Base-by-base conservation (phyloP, 257 asterid genomes). In the Solanum chaucha region DNA sequence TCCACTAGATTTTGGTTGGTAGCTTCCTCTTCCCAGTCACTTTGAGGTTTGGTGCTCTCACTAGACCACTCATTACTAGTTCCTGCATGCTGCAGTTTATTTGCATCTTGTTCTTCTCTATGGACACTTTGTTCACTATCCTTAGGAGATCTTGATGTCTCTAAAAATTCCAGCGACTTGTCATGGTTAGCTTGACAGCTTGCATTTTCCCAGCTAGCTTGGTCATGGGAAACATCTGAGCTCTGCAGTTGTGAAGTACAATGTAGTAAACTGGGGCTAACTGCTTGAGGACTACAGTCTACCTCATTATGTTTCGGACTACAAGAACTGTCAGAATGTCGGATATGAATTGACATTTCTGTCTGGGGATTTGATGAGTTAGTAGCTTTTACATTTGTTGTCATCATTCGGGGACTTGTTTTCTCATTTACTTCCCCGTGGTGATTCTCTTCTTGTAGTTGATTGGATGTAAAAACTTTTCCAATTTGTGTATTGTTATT, bases 1-100 rank as follows among this genome's bases (percentile, higher is more conserved):
- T 86, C 97, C 77, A 88, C 85, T 86, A 85, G 55, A 55, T 89
- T 83, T 34, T 89, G 93, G 85, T 86, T 88, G 41, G 73, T 83
- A 38, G 46, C 81, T 3, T 86, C 86, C 86, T 86, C 87, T 64
- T 85, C 90, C 48, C 89, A 80, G 86, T 85, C 88, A 75, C 84
- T 87, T 44, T 78, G 90, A 19, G 87, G 73, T 34, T 89, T 41
- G 74, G 82, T 85, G 88, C 58, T 84, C 73, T 83, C 91, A 85
- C 35, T 73, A 9, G 61, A 86, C 61, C 72, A 84, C 64, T 83
- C 93, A 85, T 72, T 13, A 36, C 86, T 87, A 58, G 74, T 87
- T 92, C 86, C 87, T 19, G 64, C 64, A 41, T 35, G 87, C 80
- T 83, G 90, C 73, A 86, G 88, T 41, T 87, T 75, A 32, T 61